These are phyloP conservation scores for Dendrobium officinale DNA, from an alignment of 106 monocot species.

Conservation along the genomic window DNA sequence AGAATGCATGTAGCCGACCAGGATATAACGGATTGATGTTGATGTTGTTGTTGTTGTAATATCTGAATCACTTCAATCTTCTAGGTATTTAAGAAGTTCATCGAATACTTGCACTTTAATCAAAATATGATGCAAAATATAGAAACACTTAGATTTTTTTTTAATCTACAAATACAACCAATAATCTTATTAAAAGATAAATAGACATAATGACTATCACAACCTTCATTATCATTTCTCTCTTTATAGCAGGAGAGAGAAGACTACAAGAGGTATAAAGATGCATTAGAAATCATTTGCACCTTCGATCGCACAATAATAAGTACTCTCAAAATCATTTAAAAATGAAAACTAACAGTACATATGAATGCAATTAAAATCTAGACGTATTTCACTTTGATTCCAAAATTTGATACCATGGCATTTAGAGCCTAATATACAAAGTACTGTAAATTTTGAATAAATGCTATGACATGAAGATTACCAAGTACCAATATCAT, in stretches of 20 bases:
- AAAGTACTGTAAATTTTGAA: too few relatives aligned
- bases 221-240: too few relatives aligned
- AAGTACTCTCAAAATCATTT: background rate
- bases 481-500: too few relatives aligned
- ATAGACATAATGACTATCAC: too few relatives aligned
- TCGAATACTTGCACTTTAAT: background rate
- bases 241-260: too few relatives aligned
- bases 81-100: background rate
- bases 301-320: background rate
- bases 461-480: too few relatives aligned
- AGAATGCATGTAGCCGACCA: too few relatives aligned
- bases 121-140: background rate
- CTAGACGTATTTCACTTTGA: background rate
- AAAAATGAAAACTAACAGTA: background rate
- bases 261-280: background rate
- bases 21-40: too few relatives aligned
- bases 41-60: background rate
- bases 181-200: too few relatives aligned
- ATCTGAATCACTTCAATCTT: constrained; percentile 1
- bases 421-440: background rate
- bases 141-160: too few relatives aligned
- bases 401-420: background rate
- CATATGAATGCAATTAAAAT: background rate
- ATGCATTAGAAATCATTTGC: background rate
- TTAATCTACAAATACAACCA: too few relatives aligned